Evolutionary conservation across 495 filamentous ascomycete species (phyloP).

Genomic region (Aspergillus nidulans): DNA sequence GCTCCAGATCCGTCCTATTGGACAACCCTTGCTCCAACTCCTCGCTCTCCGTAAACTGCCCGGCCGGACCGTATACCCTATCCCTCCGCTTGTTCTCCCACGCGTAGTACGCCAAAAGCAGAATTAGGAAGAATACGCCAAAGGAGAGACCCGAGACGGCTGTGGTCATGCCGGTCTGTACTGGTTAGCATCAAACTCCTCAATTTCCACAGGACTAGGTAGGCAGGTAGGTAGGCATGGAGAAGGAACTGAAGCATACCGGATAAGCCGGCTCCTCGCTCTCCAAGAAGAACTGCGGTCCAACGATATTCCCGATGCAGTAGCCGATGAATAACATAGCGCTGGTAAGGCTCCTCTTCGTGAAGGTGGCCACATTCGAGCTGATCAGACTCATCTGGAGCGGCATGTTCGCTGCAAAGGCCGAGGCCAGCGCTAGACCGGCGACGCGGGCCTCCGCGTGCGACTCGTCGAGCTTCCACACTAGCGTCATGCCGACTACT

Average conservation of each 20-base stretch:
- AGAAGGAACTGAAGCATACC: slow-evolving; percentile 22
- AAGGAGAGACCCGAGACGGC: slow-evolving; percentile 27
- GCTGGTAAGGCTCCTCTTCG: slow-evolving; percentile 49
- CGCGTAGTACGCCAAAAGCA: slow-evolving; percentile 25
- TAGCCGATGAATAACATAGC: slow-evolving; percentile 29
- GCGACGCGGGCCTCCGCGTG: slow-evolving; percentile 50
- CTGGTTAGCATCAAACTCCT: neutral
- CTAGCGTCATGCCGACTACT: slow-evolving; percentile 55
- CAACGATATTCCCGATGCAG: slow-evolving; percentile 33
- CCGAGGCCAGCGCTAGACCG: slow-evolving; percentile 50
- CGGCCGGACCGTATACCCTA: slow-evolving; percentile 21
- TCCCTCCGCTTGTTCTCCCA: slow-evolving; percentile 30
- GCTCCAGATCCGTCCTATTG: slow-evolving; percentile 35
- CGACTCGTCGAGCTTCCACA: slow-evolving; percentile 51
- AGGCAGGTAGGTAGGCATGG: neutral
- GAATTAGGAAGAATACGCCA: slow-evolving; percentile 25
- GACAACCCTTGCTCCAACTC: slow-evolving; percentile 29
- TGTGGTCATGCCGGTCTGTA: slow-evolving; percentile 32
- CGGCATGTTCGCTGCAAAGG: slow-evolving; percentile 52
- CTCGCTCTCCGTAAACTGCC: slow-evolving; percentile 20
- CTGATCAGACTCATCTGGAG: slow-evolving; percentile 50
- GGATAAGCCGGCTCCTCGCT: slow-evolving; percentile 32
- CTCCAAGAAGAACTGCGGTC: slow-evolving; percentile 33
- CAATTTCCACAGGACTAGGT: no score
- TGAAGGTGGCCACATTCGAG: slow-evolving; percentile 60